phyloP scores from a whole-genome alignment of 305 asterid species.

The Rubia tinctorum region DNA sequence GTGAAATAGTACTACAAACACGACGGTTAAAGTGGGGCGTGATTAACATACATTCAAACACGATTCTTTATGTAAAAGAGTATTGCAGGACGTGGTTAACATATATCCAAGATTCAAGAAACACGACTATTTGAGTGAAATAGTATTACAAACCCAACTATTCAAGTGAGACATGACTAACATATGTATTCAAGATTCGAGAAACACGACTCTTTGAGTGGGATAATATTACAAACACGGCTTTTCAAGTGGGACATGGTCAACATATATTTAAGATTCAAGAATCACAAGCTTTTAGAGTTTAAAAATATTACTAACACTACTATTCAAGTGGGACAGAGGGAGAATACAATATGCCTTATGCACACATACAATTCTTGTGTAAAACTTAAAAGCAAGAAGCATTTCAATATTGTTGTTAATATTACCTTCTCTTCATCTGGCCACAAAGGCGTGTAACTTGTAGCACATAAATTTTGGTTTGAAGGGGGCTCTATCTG shows the following conservation, averaged over 20 bases:
- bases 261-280: neutral
- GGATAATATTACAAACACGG: too few species aligned
- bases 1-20: neutral
- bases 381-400: neutral
- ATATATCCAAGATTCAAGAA: neutral
- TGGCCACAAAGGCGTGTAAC: conserved; percentile 41
- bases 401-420: neutral
- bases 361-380: neutral
- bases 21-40: neutral
- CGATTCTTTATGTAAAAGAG: too few species aligned
- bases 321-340: neutral
- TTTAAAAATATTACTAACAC: neutral
- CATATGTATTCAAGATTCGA: neutral
- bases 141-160: too few species aligned
- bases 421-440: conserved; percentile 70
- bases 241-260: too few species aligned
- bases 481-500: conserved; percentile 99
- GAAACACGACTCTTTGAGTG: neutral
- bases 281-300: neutral
- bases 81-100: too few species aligned
- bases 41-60: neutral
- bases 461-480: conserved; percentile 61
- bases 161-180: neutral
- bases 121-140: too few species aligned
- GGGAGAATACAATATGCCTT: neutral